Evolutionary conservation across 768 basidiomycete species (phyloP), one percentile per base, ranked within the genome.

Genomic region (Mycena amicta): DNA sequence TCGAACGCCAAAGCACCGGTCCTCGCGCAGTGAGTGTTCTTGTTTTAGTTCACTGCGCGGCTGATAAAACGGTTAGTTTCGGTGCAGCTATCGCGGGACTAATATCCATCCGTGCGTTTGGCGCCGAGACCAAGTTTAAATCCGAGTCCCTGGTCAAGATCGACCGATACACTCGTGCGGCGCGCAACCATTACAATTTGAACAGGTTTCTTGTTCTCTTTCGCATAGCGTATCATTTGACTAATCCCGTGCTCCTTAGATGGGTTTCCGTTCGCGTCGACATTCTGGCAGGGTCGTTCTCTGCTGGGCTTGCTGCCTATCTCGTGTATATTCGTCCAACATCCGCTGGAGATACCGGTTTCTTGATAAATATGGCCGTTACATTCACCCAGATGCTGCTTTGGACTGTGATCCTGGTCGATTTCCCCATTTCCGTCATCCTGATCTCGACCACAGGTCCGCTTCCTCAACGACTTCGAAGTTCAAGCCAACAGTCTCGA

Each of bases 101-200:
- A 65, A 65, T 61, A 30, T 67, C 79, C 2, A 80, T 84, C 53
- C 71, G 83, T 15, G 83, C 83, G 2, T 84, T 80, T 59, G 76
- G 76, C 4, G 80, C 80, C 12, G 72, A 82, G 66, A 67, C 71
- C 16, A 61, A 68, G 29, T 80, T 71, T 71, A 72, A 55, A 57
- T 29, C 23, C 55, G 70, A 78, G 57, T 71, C 77, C 15, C 59
- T 74, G 31, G 57, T 67, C 37, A 69, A 77, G 3, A 76, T 82
- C 29, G 75, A 83, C 63, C 70, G 71, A 46, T 82, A 75, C 54
- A 68, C 70, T 4, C 67, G 61, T 20, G 61, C 61, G 8, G 57
- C 61, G 5, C 53, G 61, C 13, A 62, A 55, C 29, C 59, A 30
- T 41, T 59, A 59, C 39, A 56, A 55, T 22, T 39, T 60, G 29